Percentiles rank a stretch among this genome's conserved stretches.
phyloP scores from a whole-genome alignment of 495 filamentous ascomycete genomes.

The Neurospora sp. region DNA sequence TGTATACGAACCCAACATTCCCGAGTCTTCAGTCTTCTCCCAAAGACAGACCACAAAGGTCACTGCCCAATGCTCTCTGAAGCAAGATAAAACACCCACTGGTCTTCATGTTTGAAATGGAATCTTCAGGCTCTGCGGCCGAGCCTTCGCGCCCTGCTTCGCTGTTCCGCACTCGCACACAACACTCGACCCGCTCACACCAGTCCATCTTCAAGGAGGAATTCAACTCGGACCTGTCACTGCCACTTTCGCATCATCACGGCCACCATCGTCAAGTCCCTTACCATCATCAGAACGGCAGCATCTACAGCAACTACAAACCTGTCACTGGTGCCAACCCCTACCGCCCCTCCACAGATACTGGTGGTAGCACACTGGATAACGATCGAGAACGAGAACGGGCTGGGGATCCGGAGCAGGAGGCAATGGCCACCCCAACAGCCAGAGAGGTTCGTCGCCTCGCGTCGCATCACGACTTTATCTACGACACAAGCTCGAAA shows the following conservation, averaged over 20 bases:
- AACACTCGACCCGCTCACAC: slow-evolving; percentile 8
- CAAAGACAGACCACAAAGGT: not conserved
- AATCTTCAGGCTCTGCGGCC: not conserved
- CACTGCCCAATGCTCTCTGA: not conserved
- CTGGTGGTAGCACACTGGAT: not conserved
- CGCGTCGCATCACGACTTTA: slow-evolving; percentile 22
- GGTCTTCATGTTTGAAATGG: not conserved
- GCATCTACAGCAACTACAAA: not conserved
- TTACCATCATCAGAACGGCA: not conserved
- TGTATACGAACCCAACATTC: not conserved
- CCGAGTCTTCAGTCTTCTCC: not conserved
- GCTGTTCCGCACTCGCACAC: not conserved
- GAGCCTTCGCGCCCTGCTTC: not conserved
- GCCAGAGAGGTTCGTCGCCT: slow-evolving; percentile 17
- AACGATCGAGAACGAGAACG: not conserved
- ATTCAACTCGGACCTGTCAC: slow-evolving; percentile 10
- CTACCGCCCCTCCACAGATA: not conserved
- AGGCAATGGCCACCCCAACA: slow-evolving; percentile 4
- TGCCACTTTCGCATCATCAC: slow-evolving; percentile 2
- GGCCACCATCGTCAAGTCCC: slow-evolving; percentile 7
- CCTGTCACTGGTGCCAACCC: not conserved
- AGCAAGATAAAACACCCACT: not conserved
- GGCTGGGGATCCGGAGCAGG: not conserved
- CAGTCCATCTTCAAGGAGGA: slow-evolving; percentile 21
- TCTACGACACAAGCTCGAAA: slow-evolving; percentile 9